Evolutionary conservation across 805 yeast species (phyloP).

Genomic region (Cyberlindnera galapagoensis): DNA sequence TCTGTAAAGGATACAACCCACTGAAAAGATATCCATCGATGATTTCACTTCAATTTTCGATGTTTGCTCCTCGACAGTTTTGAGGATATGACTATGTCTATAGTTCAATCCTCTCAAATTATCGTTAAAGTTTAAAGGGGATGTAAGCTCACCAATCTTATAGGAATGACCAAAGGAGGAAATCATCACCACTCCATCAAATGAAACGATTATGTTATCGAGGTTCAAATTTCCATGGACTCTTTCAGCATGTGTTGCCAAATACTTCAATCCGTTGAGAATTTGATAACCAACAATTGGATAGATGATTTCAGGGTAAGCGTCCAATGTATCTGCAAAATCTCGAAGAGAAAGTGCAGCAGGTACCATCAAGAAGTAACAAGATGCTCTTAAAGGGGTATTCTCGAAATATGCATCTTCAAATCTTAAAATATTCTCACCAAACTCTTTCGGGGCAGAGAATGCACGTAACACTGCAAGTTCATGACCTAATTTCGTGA

Average conservation of each 20-base stretch:
- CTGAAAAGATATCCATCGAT: constrained; percentile 1
- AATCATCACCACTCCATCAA: neutral
- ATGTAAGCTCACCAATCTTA: neutral
- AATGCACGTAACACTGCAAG: constrained; percentile 1
- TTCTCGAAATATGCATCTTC: constrained; percentile 1
- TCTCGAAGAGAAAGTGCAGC: constrained; percentile 2
- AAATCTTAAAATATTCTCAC: neutral
- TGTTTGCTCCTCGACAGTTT: neutral
- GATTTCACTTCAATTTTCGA: neutral
- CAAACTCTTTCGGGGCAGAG: neutral
- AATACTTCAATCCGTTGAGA: neutral
- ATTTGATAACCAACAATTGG: neutral
- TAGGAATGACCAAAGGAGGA: constrained; percentile 3
- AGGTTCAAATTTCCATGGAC: constrained; percentile 3
- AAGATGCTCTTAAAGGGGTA: constrained; percentile 2
- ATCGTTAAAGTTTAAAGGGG: neutral
- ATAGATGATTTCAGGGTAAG: neutral
- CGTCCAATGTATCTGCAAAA: neutral
- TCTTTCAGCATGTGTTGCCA: neutral
- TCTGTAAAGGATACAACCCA: constrained; percentile 1
- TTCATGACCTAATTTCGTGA: neutral
- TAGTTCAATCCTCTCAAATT: neutral
- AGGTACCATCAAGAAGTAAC: constrained; percentile 1
- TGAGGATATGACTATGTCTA: neutral
- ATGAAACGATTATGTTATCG: constrained; percentile 1